Evolutionary conservation across 768 basidiomycete genomes (phyloP).

Genomic region (Macrolepiota dolichaula): DNA sequence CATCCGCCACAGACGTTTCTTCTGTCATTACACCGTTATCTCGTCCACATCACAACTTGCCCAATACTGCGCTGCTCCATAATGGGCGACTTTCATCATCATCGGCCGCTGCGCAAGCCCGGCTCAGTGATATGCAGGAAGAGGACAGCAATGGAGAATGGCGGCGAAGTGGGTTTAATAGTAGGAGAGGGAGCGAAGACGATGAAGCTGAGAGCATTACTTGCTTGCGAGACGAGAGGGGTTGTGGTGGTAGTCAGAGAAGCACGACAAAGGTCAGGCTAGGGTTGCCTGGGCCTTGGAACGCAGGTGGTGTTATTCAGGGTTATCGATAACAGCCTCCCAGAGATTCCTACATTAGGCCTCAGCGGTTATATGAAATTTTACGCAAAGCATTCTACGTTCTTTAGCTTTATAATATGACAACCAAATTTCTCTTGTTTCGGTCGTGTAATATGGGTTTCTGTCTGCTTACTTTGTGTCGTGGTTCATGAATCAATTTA

Average conservation of each 20-base stretch:
- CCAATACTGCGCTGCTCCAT: background rate
- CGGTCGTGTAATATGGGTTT: background rate
- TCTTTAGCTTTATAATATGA: background rate
- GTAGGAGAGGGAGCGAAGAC: constrained; percentile 24
- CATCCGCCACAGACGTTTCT: background rate
- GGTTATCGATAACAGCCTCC: background rate
- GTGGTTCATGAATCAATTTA: background rate
- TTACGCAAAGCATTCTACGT: background rate
- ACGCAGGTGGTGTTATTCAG: background rate
- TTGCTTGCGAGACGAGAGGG: constrained; percentile 13
- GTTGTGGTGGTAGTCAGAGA: background rate
- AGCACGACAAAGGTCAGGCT: constrained; percentile 1
- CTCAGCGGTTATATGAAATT: background rate
- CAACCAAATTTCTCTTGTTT: background rate
- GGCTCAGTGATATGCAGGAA: constrained; percentile 9
- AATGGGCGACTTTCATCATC: background rate
- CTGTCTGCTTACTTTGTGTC: background rate
- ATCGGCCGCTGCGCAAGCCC: background rate
- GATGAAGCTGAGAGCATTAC: constrained; percentile 25
- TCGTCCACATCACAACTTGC: background rate
- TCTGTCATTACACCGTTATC: background rate
- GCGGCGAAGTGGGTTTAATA: constrained; percentile 24
- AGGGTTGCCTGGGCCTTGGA: background rate
- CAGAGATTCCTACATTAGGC: too few relatives aligned
- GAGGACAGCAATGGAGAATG: constrained; percentile 23